Evolutionary conservation across 306 rosid species (phyloP).

Genomic region (Carpinus viminea): DNA sequence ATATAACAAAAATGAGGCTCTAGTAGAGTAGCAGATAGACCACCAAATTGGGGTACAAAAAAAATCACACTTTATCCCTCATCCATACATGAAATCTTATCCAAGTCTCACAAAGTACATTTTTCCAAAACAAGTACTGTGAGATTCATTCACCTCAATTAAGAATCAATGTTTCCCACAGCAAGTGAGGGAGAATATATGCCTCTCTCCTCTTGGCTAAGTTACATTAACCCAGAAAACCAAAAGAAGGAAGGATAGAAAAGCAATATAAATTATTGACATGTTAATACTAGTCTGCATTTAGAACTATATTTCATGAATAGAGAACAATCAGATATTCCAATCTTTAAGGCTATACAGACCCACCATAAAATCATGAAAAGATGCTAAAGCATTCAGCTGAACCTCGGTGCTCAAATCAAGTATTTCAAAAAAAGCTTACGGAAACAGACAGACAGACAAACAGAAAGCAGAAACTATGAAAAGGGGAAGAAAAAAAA

Average conservation of each 20-base stretch:
- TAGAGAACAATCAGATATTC: neutral
- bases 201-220: neutral
- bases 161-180: neutral
- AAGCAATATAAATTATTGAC: neutral
- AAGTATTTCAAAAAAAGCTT: neutral
- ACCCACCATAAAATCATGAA: constrained; percentile 11
- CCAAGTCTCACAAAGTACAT: neutral
- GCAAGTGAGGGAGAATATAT: neutral
- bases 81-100: neutral
- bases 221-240: neutral
- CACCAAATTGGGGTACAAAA: neutral
- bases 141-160: neutral
- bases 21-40: constrained; percentile 11
- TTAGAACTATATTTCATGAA: neutral
- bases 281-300: neutral
- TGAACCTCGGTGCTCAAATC: constrained; percentile 3
- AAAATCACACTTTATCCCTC: neutral
- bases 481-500: neutral
- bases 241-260: neutral
- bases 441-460: neutral
- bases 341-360: constrained; percentile 5
- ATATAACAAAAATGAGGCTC: constrained; percentile 6
- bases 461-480: neutral
- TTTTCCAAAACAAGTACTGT: neutral
- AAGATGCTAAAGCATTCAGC: constrained; percentile 3